phyloP scores from a whole-genome alignment of 352 stramenopile species.

The Phytopythium boreale region DNA sequence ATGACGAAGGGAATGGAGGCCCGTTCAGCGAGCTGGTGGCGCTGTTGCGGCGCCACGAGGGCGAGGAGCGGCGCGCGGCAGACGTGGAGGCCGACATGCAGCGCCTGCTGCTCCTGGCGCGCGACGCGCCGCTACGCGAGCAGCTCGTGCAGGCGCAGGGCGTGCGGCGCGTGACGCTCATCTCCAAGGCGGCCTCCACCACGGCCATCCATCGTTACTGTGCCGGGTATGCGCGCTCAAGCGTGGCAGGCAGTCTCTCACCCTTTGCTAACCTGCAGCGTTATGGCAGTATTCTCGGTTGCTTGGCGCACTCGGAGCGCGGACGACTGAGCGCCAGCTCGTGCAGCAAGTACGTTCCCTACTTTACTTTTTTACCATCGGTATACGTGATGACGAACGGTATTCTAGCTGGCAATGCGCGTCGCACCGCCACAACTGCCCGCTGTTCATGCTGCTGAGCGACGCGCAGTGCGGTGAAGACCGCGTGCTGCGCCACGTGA shows the following conservation, averaged over 20 bases:
- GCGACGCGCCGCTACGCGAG: conserved; percentile 44
- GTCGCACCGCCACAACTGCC: conserved; percentile 68
- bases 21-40: conserved; percentile 56
- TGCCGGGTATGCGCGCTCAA: conserved; percentile 16
- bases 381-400: not conserved
- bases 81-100: conserved; percentile 52
- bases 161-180: conserved; percentile 38
- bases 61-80: conserved; percentile 22
- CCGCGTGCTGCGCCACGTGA: conserved; percentile 33
- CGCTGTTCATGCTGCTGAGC: conserved; percentile 48
- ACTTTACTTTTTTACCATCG: too few relatives aligned
- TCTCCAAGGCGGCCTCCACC: conserved; percentile 22
- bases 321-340: conserved; percentile 57
- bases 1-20: not conserved
- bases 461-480: conserved; percentile 26
- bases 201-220: conserved; percentile 27
- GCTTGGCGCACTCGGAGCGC: conserved; percentile 50
- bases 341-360: conserved; percentile 38
- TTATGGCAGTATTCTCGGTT: conserved; percentile 50
- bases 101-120: conserved; percentile 53
- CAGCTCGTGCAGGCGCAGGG: conserved; percentile 60
- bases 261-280: not conserved
- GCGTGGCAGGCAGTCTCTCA: conserved; percentile 6
- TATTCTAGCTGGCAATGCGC: conserved; percentile 54
- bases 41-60: conserved; percentile 51